Evolutionary conservation across 2,329 filamentous ascomycete genomes (phyloP), one percentile per base, ranked within the genome.

Genomic region (Paraconiothyrium sp.): DNA sequence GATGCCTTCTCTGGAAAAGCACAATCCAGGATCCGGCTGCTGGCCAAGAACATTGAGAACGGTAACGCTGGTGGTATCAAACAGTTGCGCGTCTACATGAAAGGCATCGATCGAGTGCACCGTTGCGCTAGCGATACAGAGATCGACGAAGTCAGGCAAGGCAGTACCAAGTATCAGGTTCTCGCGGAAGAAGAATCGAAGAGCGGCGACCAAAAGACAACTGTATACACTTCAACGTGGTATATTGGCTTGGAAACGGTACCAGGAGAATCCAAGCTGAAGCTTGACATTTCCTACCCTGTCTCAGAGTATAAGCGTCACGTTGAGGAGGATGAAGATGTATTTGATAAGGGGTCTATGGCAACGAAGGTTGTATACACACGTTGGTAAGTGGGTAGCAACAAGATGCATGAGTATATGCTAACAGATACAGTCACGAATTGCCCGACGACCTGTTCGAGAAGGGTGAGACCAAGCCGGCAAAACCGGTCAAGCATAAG

Each of bases 391-490:
- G 90, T 82, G 8, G 16, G n/a, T 8, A 27, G 24, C 7, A 27
- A n/a, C 47, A 49, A 27, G 11, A 27, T 30, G 4, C 27, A 13
- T 8, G 9, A 37, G 22, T 32, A 57, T 30, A 34, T n/a, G 57
- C 70, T 73, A 55, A 74, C 70, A 71, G 51, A 74, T 57, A 35
- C 32, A 97, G 94, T 79, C 92, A 92, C 76, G 89, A 93, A 74
- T 85, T 99, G 30, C 95, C 95, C 32, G 89, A 92, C 62, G 94
- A 99, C 77, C 89, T 98, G 2, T 99, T 99, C 76, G 86, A 89
- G 51, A 82, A 89, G 27, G 92, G 92, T 72, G 95, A 99, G 79
- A 76, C 70, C 5, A 75, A 78, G 55, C 83, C 83, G 5, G 73
- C 72, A 16, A 81, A 80, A 65, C 72, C 76, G 35, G 79, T 79